phyloP scores from a whole-genome alignment of 305 asterid species.

The Nicotiana rustica region DNA sequence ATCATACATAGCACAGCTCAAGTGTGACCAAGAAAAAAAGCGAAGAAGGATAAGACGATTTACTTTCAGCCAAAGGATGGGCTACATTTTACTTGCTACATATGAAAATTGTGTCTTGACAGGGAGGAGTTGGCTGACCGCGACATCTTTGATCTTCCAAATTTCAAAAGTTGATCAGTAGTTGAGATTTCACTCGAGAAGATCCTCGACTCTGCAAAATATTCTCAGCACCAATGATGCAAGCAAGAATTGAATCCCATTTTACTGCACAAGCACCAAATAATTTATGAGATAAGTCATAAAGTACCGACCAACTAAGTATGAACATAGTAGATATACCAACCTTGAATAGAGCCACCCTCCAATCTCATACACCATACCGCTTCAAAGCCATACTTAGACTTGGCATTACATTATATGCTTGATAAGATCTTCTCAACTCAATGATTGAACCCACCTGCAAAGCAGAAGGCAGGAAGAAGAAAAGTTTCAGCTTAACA shows the following conservation, averaged over 20 bases:
- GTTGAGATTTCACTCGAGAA: neutral
- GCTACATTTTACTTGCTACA: neutral
- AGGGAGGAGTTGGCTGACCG: neutral
- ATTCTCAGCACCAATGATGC: conserved; percentile 8
- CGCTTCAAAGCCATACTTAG: conserved; percentile 79
- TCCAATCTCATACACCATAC: conserved; percentile 60
- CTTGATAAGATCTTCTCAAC: conserved; percentile 95
- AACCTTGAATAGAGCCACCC: neutral
- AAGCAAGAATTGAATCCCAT: neutral
- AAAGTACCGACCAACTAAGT: neutral
- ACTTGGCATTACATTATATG: conserved; percentile 95
- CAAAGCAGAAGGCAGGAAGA: conserved; percentile 33
- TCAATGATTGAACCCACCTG: conserved; percentile 97
- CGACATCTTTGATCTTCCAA: conserved; percentile 19
- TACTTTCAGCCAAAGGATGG: conserved; percentile 30
- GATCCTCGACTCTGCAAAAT: conserved; percentile 9
- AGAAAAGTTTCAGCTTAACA: neutral
- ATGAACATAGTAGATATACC: conserved; percentile 19
- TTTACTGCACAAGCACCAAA: conserved; percentile 26
- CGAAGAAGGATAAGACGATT: neutral
- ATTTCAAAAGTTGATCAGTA: neutral
- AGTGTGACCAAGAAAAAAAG: neutral
- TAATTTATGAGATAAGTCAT: neutral
- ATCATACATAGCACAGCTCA: neutral
- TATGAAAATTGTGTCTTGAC: neutral